These are phyloP conservation scores for Fusarium tanahbumbuense DNA, from an alignment of 2,329 filamentous ascomycete species.

Conservation along the genomic window DNA sequence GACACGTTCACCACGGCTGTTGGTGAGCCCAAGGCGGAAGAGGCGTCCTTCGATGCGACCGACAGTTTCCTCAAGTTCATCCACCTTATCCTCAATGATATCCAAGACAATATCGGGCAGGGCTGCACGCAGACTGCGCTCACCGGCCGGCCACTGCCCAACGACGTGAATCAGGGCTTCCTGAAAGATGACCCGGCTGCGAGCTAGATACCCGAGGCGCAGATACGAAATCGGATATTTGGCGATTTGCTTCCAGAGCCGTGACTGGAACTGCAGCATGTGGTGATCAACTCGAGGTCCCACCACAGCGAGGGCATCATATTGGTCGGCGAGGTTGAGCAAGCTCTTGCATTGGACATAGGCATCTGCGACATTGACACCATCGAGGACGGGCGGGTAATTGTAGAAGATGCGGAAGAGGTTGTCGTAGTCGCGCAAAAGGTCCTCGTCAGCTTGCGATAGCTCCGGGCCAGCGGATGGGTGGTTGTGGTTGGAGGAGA, in stretches of 20 bases:
- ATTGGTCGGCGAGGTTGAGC: slow-evolving; percentile 89
- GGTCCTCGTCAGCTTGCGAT: slow-evolving; percentile 74
- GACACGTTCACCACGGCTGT: slow-evolving; percentile 83
- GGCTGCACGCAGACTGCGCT: slow-evolving; percentile 78
- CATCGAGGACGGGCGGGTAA: slow-evolving; percentile 83
- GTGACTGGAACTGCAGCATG: slow-evolving; percentile 87
- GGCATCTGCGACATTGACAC: slow-evolving; percentile 88
- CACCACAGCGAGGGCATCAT: slow-evolving; percentile 88
- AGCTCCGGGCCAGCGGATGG: slow-evolving; percentile 58
- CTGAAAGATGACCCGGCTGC: slow-evolving; percentile 84
- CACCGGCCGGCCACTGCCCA: slow-evolving; percentile 88
- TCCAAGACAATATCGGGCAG: slow-evolving; percentile 84
- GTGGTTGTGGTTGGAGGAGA: slow-evolving; percentile 59
- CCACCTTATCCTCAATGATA: slow-evolving; percentile 93
- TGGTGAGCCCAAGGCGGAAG: slow-evolving; percentile 83
- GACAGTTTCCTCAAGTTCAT: slow-evolving; percentile 87
- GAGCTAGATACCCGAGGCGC: slow-evolving; percentile 86
- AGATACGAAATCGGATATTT: slow-evolving; percentile 96
- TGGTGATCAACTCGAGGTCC: slow-evolving; percentile 94
- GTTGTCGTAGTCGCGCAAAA: slow-evolving; percentile 93
- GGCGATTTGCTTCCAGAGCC: slow-evolving; percentile 94
- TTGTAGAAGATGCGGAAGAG: slow-evolving; percentile 97
- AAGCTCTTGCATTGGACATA: slow-evolving; percentile 95
- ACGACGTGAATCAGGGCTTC: slow-evolving; percentile 94
- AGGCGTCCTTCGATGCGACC: slow-evolving; percentile 82